Base-by-base conservation (phyloP, 2,329 filamentous ascomycete genomes). In the Penicillium italicum region DNA sequence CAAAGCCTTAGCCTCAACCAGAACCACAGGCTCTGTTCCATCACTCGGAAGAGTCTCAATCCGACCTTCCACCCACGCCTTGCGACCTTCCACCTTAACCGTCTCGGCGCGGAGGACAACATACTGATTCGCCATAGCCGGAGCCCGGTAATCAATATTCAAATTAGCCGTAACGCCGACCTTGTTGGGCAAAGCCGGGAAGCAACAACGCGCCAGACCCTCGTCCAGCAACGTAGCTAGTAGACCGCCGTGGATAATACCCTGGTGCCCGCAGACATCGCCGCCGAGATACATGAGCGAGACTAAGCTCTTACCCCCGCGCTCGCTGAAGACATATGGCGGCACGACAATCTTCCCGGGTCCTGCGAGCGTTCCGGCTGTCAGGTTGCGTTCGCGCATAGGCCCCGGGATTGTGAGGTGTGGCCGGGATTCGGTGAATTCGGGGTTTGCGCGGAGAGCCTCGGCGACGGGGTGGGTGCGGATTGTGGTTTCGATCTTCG, bases 161-260 rank as follows among this genome's bases (percentile, higher is more conserved):
- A 99, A 77, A 68, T 87, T 93, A 49, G 93, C 94, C 38, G 94
- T 97, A 41, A 71, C 97, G 82, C 58, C 87, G 87, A 60, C 84
- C 64, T 91, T 89, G 69, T 93, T 90, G 30, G 93, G 93, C 68
- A 97, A 79, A 24, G 90, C 91, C 5, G 85, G 86, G 74, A 97
- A 96, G 69, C 90, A 95, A 73, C 90, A 95, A 52, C 91, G 82
- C 31, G 89, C 93, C 41, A 97, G 78, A 0, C 90, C 91, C 73
- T 97, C 93, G 69, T 97, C 93, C 50, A 97, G 78, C 71, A 97
- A 82, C 12, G 93, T 97, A n/a, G 93, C 93, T 54, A 97, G 78
- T 61, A 96, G 77, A 0, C 93, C 93, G 48, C 93, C 93, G 72
- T 97, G 94, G 7, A 97, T 83, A 59, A 97, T 90, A 3, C 89